Conservation (phyloP, 2,329 filamentous ascomycete species). For the Graphium sp. region DNA sequence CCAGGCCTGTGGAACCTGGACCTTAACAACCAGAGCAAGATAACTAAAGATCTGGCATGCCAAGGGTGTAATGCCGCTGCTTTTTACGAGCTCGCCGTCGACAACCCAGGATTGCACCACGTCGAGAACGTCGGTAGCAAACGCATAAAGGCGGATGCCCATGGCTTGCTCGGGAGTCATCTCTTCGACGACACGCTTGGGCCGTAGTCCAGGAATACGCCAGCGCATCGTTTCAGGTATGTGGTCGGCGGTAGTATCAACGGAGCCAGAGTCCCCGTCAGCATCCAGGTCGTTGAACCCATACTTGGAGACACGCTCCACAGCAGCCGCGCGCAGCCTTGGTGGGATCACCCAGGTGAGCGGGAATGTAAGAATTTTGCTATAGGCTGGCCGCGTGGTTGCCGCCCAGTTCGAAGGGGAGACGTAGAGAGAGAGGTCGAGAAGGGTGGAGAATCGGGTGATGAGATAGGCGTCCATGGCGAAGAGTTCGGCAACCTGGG, state of each 20-base stretch:
- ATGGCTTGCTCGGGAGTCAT: slow-evolving; percentile 55
- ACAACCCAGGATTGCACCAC: slow-evolving; percentile 17
- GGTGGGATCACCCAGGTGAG: slow-evolving; percentile 76
- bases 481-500: slow-evolving; percentile 26
- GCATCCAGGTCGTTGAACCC: slow-evolving; percentile 53
- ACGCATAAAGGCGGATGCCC: slow-evolving; percentile 58
- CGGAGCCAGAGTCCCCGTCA: slow-evolving; percentile 21
- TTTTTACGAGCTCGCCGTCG: slow-evolving; percentile 17
- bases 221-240: slow-evolving; percentile 21
- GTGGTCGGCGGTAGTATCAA: slow-evolving; percentile 13
- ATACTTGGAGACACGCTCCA: slow-evolving; percentile 51
- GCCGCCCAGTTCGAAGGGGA: slow-evolving; percentile 75
- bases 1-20: slow-evolving; percentile 26
- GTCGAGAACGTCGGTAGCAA: slow-evolving; percentile 54
- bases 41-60: slow-evolving; percentile 76
- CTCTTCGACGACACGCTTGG: slow-evolving; percentile 42
- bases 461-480: slow-evolving; percentile 54
- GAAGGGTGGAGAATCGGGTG: slow-evolving; percentile 56
- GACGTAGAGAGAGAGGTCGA: slow-evolving; percentile 80
- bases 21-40: slow-evolving; percentile 51
- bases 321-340: slow-evolving; percentile 51
- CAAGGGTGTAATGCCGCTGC: slow-evolving; percentile 25
- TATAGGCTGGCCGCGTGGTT: slow-evolving; percentile 66
- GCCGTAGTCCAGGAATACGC: slow-evolving; percentile 16
- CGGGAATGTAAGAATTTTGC: slow-evolving; percentile 65